A percentile compares a stretch with the other conserved stretches of the same genome.
phyloP scores from a whole-genome alignment of 257 asterid species.

The Solanum dulcamara region DNA sequence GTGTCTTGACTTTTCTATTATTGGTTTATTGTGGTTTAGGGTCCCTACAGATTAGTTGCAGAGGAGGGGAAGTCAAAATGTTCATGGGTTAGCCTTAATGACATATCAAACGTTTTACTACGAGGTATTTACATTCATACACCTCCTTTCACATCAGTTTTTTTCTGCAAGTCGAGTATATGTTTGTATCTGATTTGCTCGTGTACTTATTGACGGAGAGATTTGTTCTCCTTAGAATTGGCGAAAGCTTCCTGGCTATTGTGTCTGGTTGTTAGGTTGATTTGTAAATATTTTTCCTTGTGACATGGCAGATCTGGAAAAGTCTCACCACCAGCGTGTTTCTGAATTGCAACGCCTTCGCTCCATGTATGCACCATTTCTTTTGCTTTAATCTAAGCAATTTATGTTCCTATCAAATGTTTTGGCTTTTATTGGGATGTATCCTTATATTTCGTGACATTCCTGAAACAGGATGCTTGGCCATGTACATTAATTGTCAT shows the following conservation, averaged over 20 bases:
- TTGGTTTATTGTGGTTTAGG: slow-evolving; percentile 41
- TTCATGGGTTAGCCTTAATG: slow-evolving; percentile 92
- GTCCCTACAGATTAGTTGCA: slow-evolving; percentile 91
- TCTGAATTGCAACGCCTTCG: slow-evolving; percentile 92
- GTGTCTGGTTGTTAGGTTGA: not conserved
- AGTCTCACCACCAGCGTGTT: slow-evolving; percentile 80
- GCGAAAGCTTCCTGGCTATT: not conserved
- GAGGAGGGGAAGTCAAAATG: slow-evolving; percentile 95
- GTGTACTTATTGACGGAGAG: not conserved
- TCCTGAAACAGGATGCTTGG: not conserved
- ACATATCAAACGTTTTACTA: slow-evolving; percentile 66
- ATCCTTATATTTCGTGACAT: not conserved
- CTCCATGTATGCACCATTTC: slow-evolving; percentile 61
- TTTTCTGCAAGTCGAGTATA: not conserved
- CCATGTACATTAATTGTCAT: not conserved
- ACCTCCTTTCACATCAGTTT: not conserved
- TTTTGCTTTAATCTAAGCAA: not conserved
- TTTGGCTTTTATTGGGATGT: not conserved
- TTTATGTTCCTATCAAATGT: not conserved
- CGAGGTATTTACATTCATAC: slow-evolving; percentile 40
- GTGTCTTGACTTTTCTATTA: not conserved
- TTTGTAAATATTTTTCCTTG: slow-evolving; percentile 4
- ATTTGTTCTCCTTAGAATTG: not conserved
- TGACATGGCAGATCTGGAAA: slow-evolving; percentile 50
- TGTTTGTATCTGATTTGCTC: not conserved